Evolutionary conservation across 495 filamentous ascomycete genomes (phyloP), one percentile per base, ranked within the genome.

Genomic region (Penicillium herquei): DNA sequence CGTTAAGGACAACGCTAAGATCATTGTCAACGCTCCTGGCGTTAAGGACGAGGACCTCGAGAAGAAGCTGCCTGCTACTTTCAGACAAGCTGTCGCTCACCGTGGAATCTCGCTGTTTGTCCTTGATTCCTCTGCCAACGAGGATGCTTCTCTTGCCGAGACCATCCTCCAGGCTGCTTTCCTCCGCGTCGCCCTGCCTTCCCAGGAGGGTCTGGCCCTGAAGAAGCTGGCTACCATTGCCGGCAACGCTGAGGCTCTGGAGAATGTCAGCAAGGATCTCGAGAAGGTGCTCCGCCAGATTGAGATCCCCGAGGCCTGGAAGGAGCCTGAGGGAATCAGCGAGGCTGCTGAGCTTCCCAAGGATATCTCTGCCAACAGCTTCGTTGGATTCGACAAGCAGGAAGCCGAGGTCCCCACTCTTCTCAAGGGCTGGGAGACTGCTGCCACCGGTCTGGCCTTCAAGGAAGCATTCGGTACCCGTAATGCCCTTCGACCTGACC

Each of bases 391-490:
- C 68, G 82, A 92, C 47, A 94, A 91, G 72, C 75, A 82, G 40
- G 90, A 96, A 61, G 30, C 72, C 1, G 88, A 92, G 66, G 81
- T 86, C 45, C 76, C 82, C 0, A 72, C 79, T 4, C 72, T 85
- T 42, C 83, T 96, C 61, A 84, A 83, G 61, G 80, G 83, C 62
- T 95, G 91, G 87, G 76, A 88, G 66, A 84, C 84, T 41, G 90
- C 85, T 52, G 95, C 94, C 3, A 92, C 94, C 71, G 90, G 87
- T 30, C 77, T 98, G 51, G 82, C 83, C 8, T 98, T 98, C 84
- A 96, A 93, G 76, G 95, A 98, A 76, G 94, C 92, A 10, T 96
- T 91, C 61, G 84, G 79, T 45, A 92, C 89, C 16, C 78, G 83
- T 63, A 74, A 75, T 54, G 78, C 78, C 39, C 84, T 98, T 16